Base-by-base conservation (phyloP, 352 stramenopile genomes). In the Pythium utonaiense region DNA sequence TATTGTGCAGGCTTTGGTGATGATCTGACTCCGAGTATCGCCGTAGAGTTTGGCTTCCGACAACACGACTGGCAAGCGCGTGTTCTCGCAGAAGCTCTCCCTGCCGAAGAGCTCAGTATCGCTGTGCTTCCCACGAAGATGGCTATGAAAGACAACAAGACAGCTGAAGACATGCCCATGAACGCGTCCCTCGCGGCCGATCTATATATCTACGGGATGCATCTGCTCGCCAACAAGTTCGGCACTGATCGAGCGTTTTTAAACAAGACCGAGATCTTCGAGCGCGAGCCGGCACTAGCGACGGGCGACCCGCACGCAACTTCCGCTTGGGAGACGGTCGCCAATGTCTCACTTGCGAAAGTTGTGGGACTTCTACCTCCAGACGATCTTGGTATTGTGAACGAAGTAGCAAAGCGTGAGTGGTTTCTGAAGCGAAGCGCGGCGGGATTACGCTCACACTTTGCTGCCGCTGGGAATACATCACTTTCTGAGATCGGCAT, bases 31-130 rank as follows among this genome's bases (percentile, higher is more conserved):
- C 54, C 28, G 1, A 27, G 31, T 24, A 41, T 38, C 3, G n/a
- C 38, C 6, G 54, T 61, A 8, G 54, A 61, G 17, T 54, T 31
- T 12, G 54, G 54, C 21, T 45, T 61, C 19, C 13, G 40, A 10
- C 31, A 40, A 28, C 45, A n/a, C 25, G 54, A 61, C 19, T 61
- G 54, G 54, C 48, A 53, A 33, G 21, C 21, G 19, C 44, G n/a
- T 10, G 6, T 52, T 19, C 33, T 61, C 0, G 28, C 28, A 16
- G 28, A 52, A 19, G 54, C 54, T 0, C 28, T 54, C 0, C 10
- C 13, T 3, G 12, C 54, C 0, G 14, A 25, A 13, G 21, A 25
- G 22, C 24, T 61, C 3, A 21, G 19, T 6, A 13, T 54, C 1
- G 3, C 47, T 0, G 21, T 52, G 8, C 53, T 41, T 16, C 38